Conservation (phyloP, 441 rosid genomes). For the Populus hybrid region DNA sequence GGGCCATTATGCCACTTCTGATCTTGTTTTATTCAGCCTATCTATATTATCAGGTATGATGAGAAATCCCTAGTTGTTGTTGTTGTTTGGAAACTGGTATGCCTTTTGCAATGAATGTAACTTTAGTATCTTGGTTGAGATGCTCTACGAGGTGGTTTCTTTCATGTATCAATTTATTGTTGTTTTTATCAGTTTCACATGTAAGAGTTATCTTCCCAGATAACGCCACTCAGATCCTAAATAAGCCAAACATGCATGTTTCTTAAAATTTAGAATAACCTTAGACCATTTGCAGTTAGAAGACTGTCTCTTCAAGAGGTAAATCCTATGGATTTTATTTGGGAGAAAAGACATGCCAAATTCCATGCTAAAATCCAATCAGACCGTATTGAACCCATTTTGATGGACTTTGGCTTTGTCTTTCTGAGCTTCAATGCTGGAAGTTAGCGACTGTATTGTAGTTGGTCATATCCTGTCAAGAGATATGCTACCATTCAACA, state of each 20-base stretch:
- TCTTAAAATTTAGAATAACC: neutral
- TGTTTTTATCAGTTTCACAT: neutral
- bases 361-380: too few relatives aligned
- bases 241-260: neutral
- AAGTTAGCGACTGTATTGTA: too few relatives aligned
- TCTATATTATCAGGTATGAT: constrained; percentile 86
- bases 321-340: too few relatives aligned
- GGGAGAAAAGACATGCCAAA: too few relatives aligned
- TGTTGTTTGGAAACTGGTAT: neutral
- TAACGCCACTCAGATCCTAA: neutral
- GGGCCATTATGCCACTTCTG: constrained; percentile 98
- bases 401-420: too few relatives aligned
- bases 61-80: neutral
- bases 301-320: too few relatives aligned
- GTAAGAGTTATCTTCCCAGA: neutral
- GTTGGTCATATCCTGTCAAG: too few relatives aligned
- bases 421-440: too few relatives aligned
- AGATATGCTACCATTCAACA: too few relatives aligned
- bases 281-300: neutral
- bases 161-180: neutral
- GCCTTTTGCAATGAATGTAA: neutral
- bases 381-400: too few relatives aligned
- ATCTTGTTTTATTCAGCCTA: constrained; percentile 91
- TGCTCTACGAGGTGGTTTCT: neutral
- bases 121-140: neutral